Evolutionary conservation across 805 yeast species (phyloP).

Genomic region (Monosporozyma siamensis): DNA sequence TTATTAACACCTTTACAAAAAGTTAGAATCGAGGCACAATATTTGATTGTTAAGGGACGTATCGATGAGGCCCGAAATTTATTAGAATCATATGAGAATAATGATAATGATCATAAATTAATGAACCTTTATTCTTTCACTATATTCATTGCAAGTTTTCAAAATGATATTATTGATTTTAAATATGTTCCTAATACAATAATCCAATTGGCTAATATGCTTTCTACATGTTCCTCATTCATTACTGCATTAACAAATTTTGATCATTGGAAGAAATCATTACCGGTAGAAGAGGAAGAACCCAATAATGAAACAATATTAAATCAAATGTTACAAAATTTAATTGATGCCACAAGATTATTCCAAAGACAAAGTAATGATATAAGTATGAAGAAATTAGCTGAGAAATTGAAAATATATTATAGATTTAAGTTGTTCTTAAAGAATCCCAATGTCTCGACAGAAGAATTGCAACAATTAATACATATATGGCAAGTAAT

Average conservation of each 20-base stretch:
- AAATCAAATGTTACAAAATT: constrained; percentile 24
- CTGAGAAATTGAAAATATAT: constrained; percentile 17
- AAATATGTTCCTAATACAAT: constrained; percentile 8
- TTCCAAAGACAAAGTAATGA: constrained; percentile 3
- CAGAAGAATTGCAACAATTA: constrained; percentile 15
- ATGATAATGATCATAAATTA: constrained; percentile 11
- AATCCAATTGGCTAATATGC: constrained; percentile 1
- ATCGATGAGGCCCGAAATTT: constrained; percentile 17
- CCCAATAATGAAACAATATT: not conserved
- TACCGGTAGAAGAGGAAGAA: not conserved
- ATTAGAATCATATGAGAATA: constrained; percentile 5
- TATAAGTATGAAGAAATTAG: not conserved
- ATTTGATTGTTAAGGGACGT: constrained; percentile 13
- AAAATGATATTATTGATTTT: constrained; percentile 4
- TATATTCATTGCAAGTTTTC: constrained; percentile 19
- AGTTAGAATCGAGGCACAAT: constrained; percentile 16
- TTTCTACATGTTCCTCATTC: not conserved
- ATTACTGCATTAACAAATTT: constrained; percentile 1
- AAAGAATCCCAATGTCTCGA: constrained; percentile 14
- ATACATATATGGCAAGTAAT: constrained; percentile 18
- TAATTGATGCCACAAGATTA: constrained; percentile 16
- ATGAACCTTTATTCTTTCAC: constrained; percentile 20
- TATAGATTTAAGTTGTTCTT: constrained; percentile 22
- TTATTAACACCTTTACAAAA: constrained; percentile 8
- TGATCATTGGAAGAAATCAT: constrained; percentile 1